These are phyloP conservation scores for Agrocybe chaxingu DNA, from an alignment of 768 basidiomycete genomes.

Conservation along the genomic window DNA sequence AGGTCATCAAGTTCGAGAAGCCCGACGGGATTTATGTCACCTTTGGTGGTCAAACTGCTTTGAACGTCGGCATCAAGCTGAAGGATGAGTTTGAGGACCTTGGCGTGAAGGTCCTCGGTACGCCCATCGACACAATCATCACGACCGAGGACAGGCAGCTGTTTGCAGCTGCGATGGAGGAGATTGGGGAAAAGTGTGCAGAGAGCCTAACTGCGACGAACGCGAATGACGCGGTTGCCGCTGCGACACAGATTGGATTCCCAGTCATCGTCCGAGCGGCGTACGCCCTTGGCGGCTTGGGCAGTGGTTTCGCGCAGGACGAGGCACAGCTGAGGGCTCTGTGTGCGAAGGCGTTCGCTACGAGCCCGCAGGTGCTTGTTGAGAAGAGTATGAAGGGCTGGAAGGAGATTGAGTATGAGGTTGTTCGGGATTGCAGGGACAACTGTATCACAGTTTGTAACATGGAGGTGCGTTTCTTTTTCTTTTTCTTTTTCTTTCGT, in stretches of 20 bases:
- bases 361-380: slow-evolving; percentile 96
- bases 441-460: slow-evolving; percentile 99
- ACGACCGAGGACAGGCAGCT: slow-evolving; percentile 94
- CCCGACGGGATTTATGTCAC: slow-evolving; percentile 99
- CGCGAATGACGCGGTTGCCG: slow-evolving; percentile 75
- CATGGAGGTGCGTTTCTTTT: slow-evolving; percentile 85
- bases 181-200: slow-evolving; percentile 95
- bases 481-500: background rate
- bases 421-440: slow-evolving; percentile 94
- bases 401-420: slow-evolving; percentile 99
- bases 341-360: slow-evolving; percentile 94
- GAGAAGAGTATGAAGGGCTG: slow-evolving; percentile 99
- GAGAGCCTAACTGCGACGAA: slow-evolving; percentile 88
- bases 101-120: slow-evolving; percentile 92
- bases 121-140: slow-evolving; percentile 96
- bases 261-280: slow-evolving; percentile 97
- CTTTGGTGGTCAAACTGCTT: slow-evolving; percentile 96
- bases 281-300: slow-evolving; percentile 93
- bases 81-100: slow-evolving; percentile 92
- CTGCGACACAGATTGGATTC: slow-evolving; percentile 84
- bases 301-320: slow-evolving; percentile 94
- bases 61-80: slow-evolving; percentile 95
- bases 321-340: slow-evolving; percentile 85
- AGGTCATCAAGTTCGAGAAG: slow-evolving; percentile 98
- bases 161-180: slow-evolving; percentile 91